These are phyloP conservation scores for Coniosporium uncinatum DNA, from an alignment of 2,329 filamentous ascomycete species.

Conservation along the genomic window DNA sequence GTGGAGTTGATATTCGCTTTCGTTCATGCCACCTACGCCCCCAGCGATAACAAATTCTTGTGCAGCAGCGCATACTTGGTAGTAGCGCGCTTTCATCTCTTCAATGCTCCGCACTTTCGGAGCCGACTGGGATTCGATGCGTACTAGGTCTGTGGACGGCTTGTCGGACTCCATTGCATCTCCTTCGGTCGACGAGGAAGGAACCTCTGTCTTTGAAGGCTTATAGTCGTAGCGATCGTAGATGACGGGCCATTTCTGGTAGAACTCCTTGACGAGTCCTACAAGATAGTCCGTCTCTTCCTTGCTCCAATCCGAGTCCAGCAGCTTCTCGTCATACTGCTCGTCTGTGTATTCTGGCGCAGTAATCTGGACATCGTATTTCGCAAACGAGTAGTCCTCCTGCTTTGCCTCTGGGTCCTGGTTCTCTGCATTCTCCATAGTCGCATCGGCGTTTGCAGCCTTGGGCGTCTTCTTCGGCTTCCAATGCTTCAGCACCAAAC, in stretches of 20 bases:
- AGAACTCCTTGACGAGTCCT: slow-evolving; percentile 67
- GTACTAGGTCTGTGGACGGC: slow-evolving; percentile 10
- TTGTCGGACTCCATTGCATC: slow-evolving; percentile 13
- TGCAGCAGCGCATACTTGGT: slow-evolving; percentile 77
- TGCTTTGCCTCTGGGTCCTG: slow-evolving; percentile 28
- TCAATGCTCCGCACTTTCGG: slow-evolving; percentile 66
- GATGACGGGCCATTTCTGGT: slow-evolving; percentile 87
- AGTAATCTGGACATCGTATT: slow-evolving; percentile 79
- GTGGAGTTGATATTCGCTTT: slow-evolving; percentile 75
- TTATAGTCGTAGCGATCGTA: slow-evolving; percentile 88
- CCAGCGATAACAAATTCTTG: slow-evolving; percentile 71
- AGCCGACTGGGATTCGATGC: not conserved
- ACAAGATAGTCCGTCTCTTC: slow-evolving; percentile 94
- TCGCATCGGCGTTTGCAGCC: slow-evolving; percentile 17
- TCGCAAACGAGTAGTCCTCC: slow-evolving; percentile 61
- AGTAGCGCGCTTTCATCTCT: slow-evolving; percentile 88
- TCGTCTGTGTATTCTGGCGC: slow-evolving; percentile 81
- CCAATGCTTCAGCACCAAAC: slow-evolving; percentile 76
- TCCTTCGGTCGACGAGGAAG: slow-evolving; percentile 8
- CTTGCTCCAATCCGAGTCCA: slow-evolving; percentile 76
- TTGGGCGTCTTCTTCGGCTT: slow-evolving; percentile 27
- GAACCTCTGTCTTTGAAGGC: slow-evolving; percentile 18
- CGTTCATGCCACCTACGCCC: slow-evolving; percentile 60
- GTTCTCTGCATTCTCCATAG: slow-evolving; percentile 16
- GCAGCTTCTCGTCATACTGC: slow-evolving; percentile 73